Evolutionary conservation across 805 yeast species (phyloP), one percentile per base, ranked within the genome.

Genomic region (Yarrowia yakushimensis): DNA sequence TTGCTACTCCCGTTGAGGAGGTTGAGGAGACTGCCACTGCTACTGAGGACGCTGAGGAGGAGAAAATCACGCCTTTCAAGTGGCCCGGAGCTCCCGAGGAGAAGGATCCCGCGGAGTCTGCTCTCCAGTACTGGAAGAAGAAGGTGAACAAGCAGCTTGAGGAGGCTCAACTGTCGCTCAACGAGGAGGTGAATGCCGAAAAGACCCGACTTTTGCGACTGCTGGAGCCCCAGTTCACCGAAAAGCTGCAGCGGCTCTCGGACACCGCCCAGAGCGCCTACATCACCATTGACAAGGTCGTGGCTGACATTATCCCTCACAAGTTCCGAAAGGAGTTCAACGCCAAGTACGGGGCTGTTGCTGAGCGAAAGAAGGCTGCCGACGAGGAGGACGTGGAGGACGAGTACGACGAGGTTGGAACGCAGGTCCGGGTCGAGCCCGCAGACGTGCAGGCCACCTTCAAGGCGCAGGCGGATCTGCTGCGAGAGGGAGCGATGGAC

Each of bases 271-370:
- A 55, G 37, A 15, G 23, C n/a, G 46, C 61, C 23, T 55, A 55
- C 31, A 41, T 55, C n/a, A 28, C 61, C 52, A 55, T 55, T 15
- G 61, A 63, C 37, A 41, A 39, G 48, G 79, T 91, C 31, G 82
- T 88, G 55, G 90, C 96, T 71, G 99, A 94, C 74, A 99, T 99
- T 64, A 92, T 94, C 64, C 90, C 90, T 71, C 91, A 97, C 63
- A 90, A 87, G 73, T 90, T 92, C 78, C 83, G 99, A 72, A 88
- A 84, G 72, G 86, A 85, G 64, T 79, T 89, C 57, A 77, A 83
- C n/a, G 74, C 80, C n/a, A 82, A 83, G 67, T 39, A 55, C 23
- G 62, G 60, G 6, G 43, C 41, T 7, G 61, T 41, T 11, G 46
- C 48, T 7, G 28, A 55, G 8, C 48, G 61, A 9, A 43, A 59